Percentiles rank a stretch among this genome's conserved stretches.
Conservation (phyloP, 2,329 filamentous ascomycete species). For the Colletotrichum costaricense region DNA sequence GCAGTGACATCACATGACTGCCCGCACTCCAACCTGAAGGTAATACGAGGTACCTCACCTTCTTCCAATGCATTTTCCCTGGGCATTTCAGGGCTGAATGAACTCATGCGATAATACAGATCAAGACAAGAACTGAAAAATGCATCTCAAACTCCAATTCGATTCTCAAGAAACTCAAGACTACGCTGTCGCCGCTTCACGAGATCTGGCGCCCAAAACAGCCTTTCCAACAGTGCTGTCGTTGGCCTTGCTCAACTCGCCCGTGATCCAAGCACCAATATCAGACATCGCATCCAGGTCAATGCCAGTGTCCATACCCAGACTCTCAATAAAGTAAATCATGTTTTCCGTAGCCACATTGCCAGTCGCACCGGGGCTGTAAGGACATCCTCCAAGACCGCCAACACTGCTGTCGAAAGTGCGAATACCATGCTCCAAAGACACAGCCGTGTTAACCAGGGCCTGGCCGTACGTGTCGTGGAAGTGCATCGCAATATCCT, state of each 20-base stretch:
- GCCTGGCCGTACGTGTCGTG: slow-evolving; percentile 91
- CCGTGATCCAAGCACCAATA: slow-evolving; percentile 79
- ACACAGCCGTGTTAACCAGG: slow-evolving; percentile 83
- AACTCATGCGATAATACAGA: no score
- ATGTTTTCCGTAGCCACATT: slow-evolving; percentile 89
- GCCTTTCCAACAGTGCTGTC: slow-evolving; percentile 76
- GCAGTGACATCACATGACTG: slow-evolving; percentile 55
- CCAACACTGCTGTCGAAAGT: slow-evolving; percentile 85
- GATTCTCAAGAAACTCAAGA: not conserved
- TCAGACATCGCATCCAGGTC: slow-evolving; percentile 74
- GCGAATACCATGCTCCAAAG: slow-evolving; percentile 80
- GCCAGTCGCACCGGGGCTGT: slow-evolving; percentile 85
- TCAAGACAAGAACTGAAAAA: not conserved
- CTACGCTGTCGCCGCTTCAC: slow-evolving; percentile 29
- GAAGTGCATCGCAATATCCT: slow-evolving; percentile 85
- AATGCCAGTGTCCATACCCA: slow-evolving; percentile 81
- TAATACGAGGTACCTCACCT: not conserved
- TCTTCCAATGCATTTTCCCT: no score
- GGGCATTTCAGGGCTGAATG: no score
- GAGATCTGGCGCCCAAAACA: slow-evolving; percentile 61
- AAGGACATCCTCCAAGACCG: slow-evolving; percentile 87
- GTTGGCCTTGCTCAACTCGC: slow-evolving; percentile 71
- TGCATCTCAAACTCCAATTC: not conserved
- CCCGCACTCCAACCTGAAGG: not conserved
- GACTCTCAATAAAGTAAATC: slow-evolving; percentile 79